Evolutionary conservation across 306 rosid species (phyloP), one percentile per base, ranked within the genome.

Genomic region (Trifolium subterraneum): DNA sequence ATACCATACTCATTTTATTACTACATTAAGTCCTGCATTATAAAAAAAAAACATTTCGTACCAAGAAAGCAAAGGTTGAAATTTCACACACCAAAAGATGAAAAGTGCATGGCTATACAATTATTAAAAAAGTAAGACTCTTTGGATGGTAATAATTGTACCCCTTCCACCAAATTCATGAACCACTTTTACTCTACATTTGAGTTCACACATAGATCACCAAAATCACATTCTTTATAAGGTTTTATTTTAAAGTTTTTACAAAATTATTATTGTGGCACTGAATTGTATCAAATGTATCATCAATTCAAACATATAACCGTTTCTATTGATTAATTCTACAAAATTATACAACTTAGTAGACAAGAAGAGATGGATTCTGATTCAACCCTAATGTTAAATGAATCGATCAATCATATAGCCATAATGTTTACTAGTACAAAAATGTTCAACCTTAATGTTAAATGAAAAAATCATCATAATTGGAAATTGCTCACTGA

Each of bases 21-120:
- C 81, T 68, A 13, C 1, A 27, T 62, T 33, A 4, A 48, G 35
- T n/a, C 51, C 38, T 22, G 44, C 78, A 81, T 27, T 12, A 44
- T 52, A 23, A 22, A 18, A 33, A 22, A 18, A 33, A 78, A 64
- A 3, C 76, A 70, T 84, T 64, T 74, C 87, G 82, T 92, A 69
- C 52, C 11, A 80, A 71, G 81, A 81, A 90, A 90, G 93, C 87
- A 87, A 90, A 86, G 83, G 54, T 71, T 47, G 62, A 31, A 69
- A 79, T 47, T 59, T 68, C 47, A 41, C 75, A 67, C 70, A 55
- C 33, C 18, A 73, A 82, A 47, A 51, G 23, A 15, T 22, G 19
- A 79, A 67, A 62, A 33, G 11, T 33, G 62, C 64, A 78, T 78
- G 71, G 64, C 25, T 16, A 1, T 20, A 18, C 42, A 55, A 50